Conservation (phyloP, 345 rosid genomes). For the Linum lewisii region DNA sequence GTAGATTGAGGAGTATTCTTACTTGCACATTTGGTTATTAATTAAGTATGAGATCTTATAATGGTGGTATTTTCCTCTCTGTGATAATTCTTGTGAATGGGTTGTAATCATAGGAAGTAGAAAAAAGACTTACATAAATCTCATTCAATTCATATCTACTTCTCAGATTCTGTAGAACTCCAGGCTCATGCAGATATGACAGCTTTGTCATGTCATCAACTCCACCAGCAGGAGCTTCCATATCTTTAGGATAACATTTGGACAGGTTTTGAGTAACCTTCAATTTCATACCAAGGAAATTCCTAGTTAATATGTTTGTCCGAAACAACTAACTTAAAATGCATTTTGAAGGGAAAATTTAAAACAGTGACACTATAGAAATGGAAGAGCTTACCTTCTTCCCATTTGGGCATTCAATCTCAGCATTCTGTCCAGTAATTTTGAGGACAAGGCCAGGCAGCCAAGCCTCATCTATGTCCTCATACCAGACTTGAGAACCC, state of each 20-base stretch:
- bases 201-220: constrained; percentile 98
- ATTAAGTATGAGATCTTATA: neutral
- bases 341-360: neutral
- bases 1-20: neutral
- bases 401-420: constrained; percentile 38
- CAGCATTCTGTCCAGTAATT: constrained; percentile 53
- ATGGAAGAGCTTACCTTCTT: constrained; percentile 41
- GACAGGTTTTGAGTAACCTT: constrained; percentile 61
- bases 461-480: constrained; percentile 69
- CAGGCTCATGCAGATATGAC: constrained; percentile 91
- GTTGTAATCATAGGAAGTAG: neutral
- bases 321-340: neutral
- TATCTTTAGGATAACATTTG: constrained; percentile 70
- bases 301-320: neutral
- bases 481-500: constrained; percentile 90
- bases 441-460: constrained; percentile 64
- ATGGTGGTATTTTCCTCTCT: neutral
- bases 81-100: neutral
- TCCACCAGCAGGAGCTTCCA: constrained; percentile 91
- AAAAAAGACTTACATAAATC: constrained; percentile 57
- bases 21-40: neutral
- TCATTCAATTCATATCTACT: constrained; percentile 83
- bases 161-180: constrained; percentile 74
- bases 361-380: neutral
- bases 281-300: constrained; percentile 1